Percentiles rank a stretch among this genome's conserved stretches.
Conservation (phyloP, 164 flowering plant species). For the Chimonanthus salicifolius region DNA sequence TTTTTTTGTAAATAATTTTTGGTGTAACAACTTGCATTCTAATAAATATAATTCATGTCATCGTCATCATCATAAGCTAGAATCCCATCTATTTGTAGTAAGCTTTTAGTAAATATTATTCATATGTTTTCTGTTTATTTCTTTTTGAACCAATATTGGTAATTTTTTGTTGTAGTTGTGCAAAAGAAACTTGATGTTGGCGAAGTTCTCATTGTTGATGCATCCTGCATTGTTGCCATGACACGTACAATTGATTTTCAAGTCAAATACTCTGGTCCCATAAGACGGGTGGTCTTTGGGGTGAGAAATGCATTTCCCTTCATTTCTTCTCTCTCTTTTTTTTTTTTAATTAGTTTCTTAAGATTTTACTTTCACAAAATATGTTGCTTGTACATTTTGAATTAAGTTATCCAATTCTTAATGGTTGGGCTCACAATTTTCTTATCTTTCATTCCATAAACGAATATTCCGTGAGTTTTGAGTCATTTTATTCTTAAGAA, state of each 20-base stretch:
- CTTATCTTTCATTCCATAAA: too few species aligned
- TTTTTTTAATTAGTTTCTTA: background rate
- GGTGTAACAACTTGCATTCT: too few species aligned
- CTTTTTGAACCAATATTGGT: slow-evolving; percentile 10
- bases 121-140: background rate
- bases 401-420: background rate
- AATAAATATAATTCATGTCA: too few species aligned
- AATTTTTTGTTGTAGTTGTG: slow-evolving; percentile 48
- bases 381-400: background rate
- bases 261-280: slow-evolving; percentile 64
- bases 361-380: background rate
- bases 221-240: slow-evolving; percentile 74
- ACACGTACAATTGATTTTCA: slow-evolving; percentile 61
- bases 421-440: too few species aligned
- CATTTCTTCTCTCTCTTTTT: background rate
- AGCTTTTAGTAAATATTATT: too few species aligned
- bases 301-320: slow-evolving; percentile 32
- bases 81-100: too few species aligned
- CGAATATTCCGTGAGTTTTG: too few species aligned
- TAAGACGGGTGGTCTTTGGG: slow-evolving; percentile 84
- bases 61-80: too few species aligned
- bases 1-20: too few species aligned
- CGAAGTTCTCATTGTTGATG: slow-evolving; percentile 74
- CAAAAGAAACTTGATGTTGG: slow-evolving; percentile 95
- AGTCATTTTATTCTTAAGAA: too few species aligned